Evolutionary conservation across 352 stramenopile species (phyloP).

Genomic region (Globisporangium spiculum): DNA sequence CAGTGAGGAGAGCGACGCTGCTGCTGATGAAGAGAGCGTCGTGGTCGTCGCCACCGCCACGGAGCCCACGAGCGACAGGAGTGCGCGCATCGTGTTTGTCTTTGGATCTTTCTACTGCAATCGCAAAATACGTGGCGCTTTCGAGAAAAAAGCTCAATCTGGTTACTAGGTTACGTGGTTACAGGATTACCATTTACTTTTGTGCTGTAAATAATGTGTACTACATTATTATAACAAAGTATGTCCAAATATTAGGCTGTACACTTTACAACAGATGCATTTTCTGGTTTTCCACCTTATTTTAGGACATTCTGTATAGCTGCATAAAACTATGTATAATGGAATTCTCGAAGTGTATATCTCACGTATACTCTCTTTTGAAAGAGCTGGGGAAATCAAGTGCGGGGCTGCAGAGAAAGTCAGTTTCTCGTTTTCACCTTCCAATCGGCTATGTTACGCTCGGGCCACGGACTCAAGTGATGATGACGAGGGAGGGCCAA

Average conservation of each 20-base stretch:
- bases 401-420: neutral
- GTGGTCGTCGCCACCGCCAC: conserved; percentile 4
- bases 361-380: neutral
- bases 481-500: neutral
- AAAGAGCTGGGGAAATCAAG: neutral
- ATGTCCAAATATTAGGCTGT: too few relatives aligned
- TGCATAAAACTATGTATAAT: too few relatives aligned
- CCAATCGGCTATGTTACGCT: neutral
- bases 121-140: neutral
- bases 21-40: conserved; percentile 17
- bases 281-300: too few relatives aligned
- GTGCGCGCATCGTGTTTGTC: conserved; percentile 4
- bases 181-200: too few relatives aligned
- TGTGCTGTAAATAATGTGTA: too few relatives aligned
- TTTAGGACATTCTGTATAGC: too few relatives aligned
- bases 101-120: conserved; percentile 8
- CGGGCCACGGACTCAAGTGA: neutral
- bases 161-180: too few relatives aligned
- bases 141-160: neutral
- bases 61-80: conserved; percentile 7
- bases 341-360: neutral
- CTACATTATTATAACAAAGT: too few relatives aligned
- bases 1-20: conserved; percentile 13
- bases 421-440: neutral
- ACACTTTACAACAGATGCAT: too few relatives aligned